These are phyloP conservation scores for Agrocybe chaxingu DNA, from an alignment of 768 basidiomycete genomes.

Conservation along the genomic window DNA sequence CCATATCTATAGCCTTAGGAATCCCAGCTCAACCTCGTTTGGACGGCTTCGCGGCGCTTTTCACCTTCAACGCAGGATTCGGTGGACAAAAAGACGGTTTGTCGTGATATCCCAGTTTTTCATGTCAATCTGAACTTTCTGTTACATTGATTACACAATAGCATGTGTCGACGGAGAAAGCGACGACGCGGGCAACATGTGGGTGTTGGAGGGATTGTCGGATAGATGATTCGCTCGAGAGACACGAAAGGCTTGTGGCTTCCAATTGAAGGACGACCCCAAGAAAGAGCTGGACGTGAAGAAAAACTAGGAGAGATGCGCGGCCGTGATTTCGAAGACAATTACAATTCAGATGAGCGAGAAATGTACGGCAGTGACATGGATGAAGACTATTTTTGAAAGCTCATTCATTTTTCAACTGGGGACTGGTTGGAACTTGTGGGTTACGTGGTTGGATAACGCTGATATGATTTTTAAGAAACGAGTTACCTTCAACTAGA, in stretches of 20 bases:
- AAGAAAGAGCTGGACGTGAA: background rate
- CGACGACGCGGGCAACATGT: background rate
- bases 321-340: background rate
- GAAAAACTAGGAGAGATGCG: background rate
- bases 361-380: background rate
- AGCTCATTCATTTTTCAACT: too few species aligned
- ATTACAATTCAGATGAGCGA: background rate
- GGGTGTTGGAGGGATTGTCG: slow-evolving; percentile 1
- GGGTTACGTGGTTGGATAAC: too few species aligned
- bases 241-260: slow-evolving; percentile 6
- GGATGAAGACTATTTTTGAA: too few species aligned
- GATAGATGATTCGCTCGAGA: slow-evolving; percentile 6
- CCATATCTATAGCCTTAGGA: too few species aligned
- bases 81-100: too few species aligned
- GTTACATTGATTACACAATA: too few species aligned
- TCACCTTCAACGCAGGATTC: too few species aligned
- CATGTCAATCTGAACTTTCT: too few species aligned
- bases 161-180: slow-evolving; percentile 1
- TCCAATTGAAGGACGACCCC: background rate
- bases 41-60: too few species aligned
- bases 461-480: background rate
- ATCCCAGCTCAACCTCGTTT: too few species aligned
- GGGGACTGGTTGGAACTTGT: too few species aligned
- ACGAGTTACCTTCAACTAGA: slow-evolving; percentile 44
- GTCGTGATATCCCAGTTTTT: too few species aligned